Conservation (phyloP, 495 filamentous ascomycete species). For the Penicillium goetzii region DNA sequence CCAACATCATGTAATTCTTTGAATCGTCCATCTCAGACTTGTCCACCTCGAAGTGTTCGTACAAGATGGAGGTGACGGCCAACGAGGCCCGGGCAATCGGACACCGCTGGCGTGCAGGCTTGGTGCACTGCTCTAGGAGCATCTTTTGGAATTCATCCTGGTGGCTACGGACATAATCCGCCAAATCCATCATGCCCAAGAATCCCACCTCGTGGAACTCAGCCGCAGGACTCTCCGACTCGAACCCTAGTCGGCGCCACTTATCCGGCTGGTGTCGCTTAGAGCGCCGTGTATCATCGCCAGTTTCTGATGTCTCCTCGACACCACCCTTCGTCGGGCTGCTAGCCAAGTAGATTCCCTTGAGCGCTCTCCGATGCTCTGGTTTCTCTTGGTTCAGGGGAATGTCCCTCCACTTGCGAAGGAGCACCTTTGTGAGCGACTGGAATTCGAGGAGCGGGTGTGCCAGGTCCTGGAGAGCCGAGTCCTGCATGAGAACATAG, state of each 20-base stretch:
- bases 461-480: conserved; percentile 89
- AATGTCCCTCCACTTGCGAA: conserved; percentile 89
- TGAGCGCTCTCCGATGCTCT: conserved; percentile 86
- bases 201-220: conserved; percentile 90
- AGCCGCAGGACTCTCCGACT: conserved; percentile 78
- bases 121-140: conserved; percentile 84
- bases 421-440: conserved; percentile 83
- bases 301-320: conserved; percentile 38
- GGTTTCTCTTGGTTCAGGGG: conserved; percentile 80
- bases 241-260: conserved; percentile 91
- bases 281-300: conserved; percentile 57
- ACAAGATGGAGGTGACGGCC: conserved; percentile 83
- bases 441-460: conserved; percentile 94
- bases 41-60: conserved; percentile 94
- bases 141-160: conserved; percentile 92
- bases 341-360: conserved; percentile 81
- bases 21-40: conserved; percentile 82
- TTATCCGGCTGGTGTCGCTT: conserved; percentile 83
- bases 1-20: conserved; percentile 74
- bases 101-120: conserved; percentile 72
- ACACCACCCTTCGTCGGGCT: conserved; percentile 59
- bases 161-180: conserved; percentile 87
- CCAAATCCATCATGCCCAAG: conserved; percentile 96
- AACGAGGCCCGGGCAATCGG: conserved; percentile 87
- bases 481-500: conserved; percentile 89